Base-by-base conservation (phyloP, 2,329 filamentous ascomycete species). In the Pseudogymnoascus sp. region DNA sequence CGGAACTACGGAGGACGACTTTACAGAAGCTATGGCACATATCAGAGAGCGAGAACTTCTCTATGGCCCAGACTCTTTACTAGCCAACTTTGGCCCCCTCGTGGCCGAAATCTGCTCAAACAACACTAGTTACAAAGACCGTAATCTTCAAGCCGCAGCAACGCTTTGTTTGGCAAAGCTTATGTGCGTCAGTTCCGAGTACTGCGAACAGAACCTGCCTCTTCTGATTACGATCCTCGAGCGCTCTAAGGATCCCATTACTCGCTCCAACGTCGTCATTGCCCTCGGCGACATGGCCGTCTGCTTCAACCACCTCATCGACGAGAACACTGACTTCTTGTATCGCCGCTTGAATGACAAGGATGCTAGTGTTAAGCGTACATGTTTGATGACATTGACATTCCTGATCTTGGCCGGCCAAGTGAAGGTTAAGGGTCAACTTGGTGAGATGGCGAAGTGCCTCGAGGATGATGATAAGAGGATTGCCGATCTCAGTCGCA, bases 361-460 rank as follows among this genome's bases (percentile, higher is more conserved):
- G 15, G 93, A 97, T 70, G 85, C 86, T 21, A 93, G 89, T 2
- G 95, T 99, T 66, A 99, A 97, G 81, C 87, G 95, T 10, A 99
- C 96, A 0, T 99, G 95, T 76, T 82, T 99, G 21, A 99, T 97
- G 95, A 99, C 96, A 0, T 78, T 99, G 69, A 99, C 96, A 0
- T 99, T 99, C 82, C 78, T 99, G 64, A 99, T 99, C 70, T 79
- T 99, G 50, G 95, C 95, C 0, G 95, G 96, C 26, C 95, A 99
- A 76, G 93, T 99, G 78, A 99, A 99, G 82, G 95, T 99, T 76
- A 99, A 99, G 81, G 95, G 95, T 26, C 95, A 99, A 76, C 80
- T 99, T 10, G 95, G 95, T 60, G 93, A 97, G 79, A 99, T 99
- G 95, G 95, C 95, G 64, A 99, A 99, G 78, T 99, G 95, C 69